Evolutionary conservation across 2,329 filamentous ascomycete genomes (phyloP).

Genomic region (Talaromyces sp.): DNA sequence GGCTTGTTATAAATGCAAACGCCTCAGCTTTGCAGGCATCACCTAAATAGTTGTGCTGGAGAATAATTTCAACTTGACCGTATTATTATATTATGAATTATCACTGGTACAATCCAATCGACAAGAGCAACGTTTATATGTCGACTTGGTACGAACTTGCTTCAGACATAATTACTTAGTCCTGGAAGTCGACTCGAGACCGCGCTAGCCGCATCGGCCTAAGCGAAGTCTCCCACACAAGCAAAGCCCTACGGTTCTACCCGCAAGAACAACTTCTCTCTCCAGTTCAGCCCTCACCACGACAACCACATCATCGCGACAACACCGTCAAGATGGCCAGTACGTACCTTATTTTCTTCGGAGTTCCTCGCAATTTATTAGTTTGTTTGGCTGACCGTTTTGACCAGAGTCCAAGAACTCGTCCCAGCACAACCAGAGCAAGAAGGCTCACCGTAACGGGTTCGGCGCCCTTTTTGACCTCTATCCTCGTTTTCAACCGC

Average conservation of each 20-base stretch:
- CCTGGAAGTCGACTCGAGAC: not conserved
- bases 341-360: slow-evolving; percentile 27
- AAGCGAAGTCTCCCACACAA: slow-evolving; percentile 40
- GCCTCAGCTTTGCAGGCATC: not conserved
- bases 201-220: slow-evolving; percentile 15
- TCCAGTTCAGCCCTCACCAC: slow-evolving; percentile 24
- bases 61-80: not conserved
- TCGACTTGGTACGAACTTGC: not conserved
- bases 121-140: not conserved
- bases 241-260: slow-evolving; percentile 24
- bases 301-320: slow-evolving; percentile 32
- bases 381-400: not conserved
- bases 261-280: slow-evolving; percentile 11
- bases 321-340: slow-evolving; percentile 44
- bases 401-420: slow-evolving; percentile 96
- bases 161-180: not conserved
- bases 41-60: not conserved
- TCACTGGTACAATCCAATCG: not conserved
- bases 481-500: slow-evolving; percentile 5
- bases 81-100: not conserved
- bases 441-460: slow-evolving; percentile 99
- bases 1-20: not conserved
- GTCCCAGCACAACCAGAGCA: slow-evolving; percentile 96
- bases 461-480: slow-evolving; percentile 47
- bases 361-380: not conserved